Evolutionary conservation across 2,329 filamentous ascomycete genomes (phyloP), one percentile per base, ranked within the genome.

Genomic region (Botryotinia globosa): DNA sequence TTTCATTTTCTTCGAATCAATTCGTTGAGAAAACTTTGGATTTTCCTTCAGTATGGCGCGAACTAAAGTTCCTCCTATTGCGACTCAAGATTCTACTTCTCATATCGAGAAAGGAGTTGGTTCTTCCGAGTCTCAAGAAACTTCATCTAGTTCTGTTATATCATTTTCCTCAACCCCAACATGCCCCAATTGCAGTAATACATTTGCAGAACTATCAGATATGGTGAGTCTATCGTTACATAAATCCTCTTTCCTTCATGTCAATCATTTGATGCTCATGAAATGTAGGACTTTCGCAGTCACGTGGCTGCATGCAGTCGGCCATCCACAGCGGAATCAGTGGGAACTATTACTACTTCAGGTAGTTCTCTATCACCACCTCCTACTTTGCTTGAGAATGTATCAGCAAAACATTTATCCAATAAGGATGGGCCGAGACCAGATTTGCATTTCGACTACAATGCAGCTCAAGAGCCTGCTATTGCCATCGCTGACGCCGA

Each of bases 261-360:
- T 64, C 58, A 22, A 64, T 71, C 32, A 34, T 54, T 65, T 61
- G 51, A 63, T 73, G 74, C 73, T 78, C 73, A 79, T 73, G 72
- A 61, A 75, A 64, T 76, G 65, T 73, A 80, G 79, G 74, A 78
- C 69, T 78, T 77, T 73, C 68, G 73, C 10, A 69, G 77, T 78
- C 79, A 80, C 77, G 77, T 80, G 77, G 73, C 74, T 32, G 71
- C 71, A 66, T 79, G 78, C 72, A 75, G 71, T 69, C 71, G 73
- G 34, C 74, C 75, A 62, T 74, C 69, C 71, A 76, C 73, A 45
- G 75, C 74, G 62, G 72, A 73, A 64, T 63, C 69, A 51, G 74
- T 72, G 58, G 75, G 74, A 69, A 73, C 68, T 65, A 37, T 58
- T 34, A 73, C 73, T 58, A 74, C 68, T 72, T 74, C 74, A 44